Conservation (phyloP, 2,329 filamentous ascomycete genomes). For the Aureobasidium sp. region DNA sequence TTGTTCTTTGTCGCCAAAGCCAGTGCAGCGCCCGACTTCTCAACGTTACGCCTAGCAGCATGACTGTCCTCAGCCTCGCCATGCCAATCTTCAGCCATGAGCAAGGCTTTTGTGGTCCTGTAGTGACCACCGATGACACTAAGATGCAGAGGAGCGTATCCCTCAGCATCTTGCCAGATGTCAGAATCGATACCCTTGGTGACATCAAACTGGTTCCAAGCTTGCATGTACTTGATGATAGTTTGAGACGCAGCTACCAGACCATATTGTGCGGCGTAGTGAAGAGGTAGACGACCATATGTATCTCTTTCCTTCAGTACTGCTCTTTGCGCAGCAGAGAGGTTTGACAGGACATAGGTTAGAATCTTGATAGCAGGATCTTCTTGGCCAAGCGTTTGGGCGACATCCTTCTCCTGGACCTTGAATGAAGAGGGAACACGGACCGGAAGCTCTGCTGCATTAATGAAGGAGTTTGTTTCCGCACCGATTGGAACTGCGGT, state of each 20-base stretch:
- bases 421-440: slow-evolving; percentile 54
- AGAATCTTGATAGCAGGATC: slow-evolving; percentile 69
- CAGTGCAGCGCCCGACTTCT: slow-evolving; percentile 80
- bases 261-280: slow-evolving; percentile 92
- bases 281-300: slow-evolving; percentile 75
- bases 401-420: slow-evolving; percentile 54
- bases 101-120: slow-evolving; percentile 70
- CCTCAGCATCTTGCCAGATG: slow-evolving; percentile 87
- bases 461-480: slow-evolving; percentile 65
- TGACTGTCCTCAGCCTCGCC: slow-evolving; percentile 50
- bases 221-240: slow-evolving; percentile 79
- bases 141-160: slow-evolving; percentile 82
- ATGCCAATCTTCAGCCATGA: slow-evolving; percentile 73
- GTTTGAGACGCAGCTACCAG: slow-evolving; percentile 85
- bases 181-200: slow-evolving; percentile 77
- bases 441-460: slow-evolving; percentile 63
- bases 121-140: slow-evolving; percentile 87
- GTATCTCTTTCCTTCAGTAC: slow-evolving; percentile 64
- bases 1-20: slow-evolving; percentile 83
- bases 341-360: slow-evolving; percentile 54
- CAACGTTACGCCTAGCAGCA: slow-evolving; percentile 58
- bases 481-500: slow-evolving; percentile 7
- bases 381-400: slow-evolving; percentile 53
- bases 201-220: slow-evolving; percentile 80
- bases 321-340: slow-evolving; percentile 58